These are phyloP conservation scores for Epicoccum sorghinum DNA, from an alignment of 2,329 filamentous ascomycete species.

Conservation along the genomic window DNA sequence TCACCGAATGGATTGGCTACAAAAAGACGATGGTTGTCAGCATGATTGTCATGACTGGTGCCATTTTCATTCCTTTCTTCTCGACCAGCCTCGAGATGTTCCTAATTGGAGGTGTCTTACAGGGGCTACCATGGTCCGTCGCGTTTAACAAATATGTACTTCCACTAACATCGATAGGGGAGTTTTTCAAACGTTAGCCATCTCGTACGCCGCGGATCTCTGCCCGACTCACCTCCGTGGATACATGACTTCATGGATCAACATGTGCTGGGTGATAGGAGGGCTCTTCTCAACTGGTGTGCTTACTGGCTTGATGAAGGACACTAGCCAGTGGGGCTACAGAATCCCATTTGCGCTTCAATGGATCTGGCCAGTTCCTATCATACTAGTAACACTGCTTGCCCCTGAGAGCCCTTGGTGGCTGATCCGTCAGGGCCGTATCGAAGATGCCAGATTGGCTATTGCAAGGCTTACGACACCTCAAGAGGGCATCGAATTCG, in stretches of 20 bases:
- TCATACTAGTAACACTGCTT: conserved; percentile 68
- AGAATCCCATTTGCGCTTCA: conserved; percentile 69
- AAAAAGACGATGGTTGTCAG: conserved; percentile 35
- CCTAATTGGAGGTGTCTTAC: conserved; percentile 61
- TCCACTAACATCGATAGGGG: background rate
- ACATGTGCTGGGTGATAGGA: conserved; percentile 72
- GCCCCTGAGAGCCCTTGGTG: conserved; percentile 64
- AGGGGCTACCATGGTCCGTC: conserved; percentile 50
- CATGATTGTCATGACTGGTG: conserved; percentile 30
- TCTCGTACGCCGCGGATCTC: conserved; percentile 53
- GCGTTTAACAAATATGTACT: conserved; percentile 41
- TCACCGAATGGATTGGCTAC: conserved; percentile 50
- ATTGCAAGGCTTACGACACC: conserved; percentile 67
- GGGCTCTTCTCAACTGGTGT: conserved; percentile 73
- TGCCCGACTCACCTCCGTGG: conserved; percentile 70
- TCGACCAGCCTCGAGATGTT: conserved; percentile 58
- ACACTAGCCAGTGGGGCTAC: conserved; percentile 69
- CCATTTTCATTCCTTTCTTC: conserved; percentile 39
- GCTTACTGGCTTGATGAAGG: conserved; percentile 67
- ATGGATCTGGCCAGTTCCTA: conserved; percentile 74
- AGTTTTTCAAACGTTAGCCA: conserved; percentile 29
- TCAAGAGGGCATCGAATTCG: conserved; percentile 47
- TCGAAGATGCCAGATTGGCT: conserved; percentile 68
- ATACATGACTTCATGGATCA: conserved; percentile 65
- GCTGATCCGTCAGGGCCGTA: conserved; percentile 59